Conservation (phyloP, 768 basidiomycete genomes). For the Lentinus tigrinus region DNA sequence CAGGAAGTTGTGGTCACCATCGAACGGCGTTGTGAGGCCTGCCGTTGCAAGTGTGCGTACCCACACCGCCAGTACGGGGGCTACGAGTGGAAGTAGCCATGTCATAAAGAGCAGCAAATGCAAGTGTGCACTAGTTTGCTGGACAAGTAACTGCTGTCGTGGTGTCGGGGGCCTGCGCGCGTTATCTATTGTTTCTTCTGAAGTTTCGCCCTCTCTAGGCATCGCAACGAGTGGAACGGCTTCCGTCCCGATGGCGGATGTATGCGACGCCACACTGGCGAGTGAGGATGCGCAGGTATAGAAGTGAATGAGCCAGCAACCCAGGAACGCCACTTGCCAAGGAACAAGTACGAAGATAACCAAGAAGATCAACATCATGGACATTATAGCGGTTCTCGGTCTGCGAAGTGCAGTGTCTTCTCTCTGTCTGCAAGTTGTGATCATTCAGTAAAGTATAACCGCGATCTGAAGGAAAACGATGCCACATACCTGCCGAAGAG, state of each 20-base stretch:
- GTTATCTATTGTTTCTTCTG: background rate
- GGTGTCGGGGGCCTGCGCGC: background rate
- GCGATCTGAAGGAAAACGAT: background rate
- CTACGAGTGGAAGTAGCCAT: conserved; percentile 74
- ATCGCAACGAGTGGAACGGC: conserved; percentile 1
- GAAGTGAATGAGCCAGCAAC: conserved; percentile 79
- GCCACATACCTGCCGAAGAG: conserved; percentile 21
- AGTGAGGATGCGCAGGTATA: conserved; percentile 49
- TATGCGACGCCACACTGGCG: background rate
- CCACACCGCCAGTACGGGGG: conserved; percentile 85
- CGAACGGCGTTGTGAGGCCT: conserved; percentile 75
- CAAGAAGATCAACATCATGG: conserved; percentile 58
- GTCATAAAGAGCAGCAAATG: conserved; percentile 77
- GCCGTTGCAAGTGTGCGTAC: conserved; percentile 81
- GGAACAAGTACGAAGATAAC: conserved; percentile 80
- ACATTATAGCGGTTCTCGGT: conserved; percentile 50
- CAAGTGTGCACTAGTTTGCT: conserved; percentile 27
- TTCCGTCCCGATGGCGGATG: background rate
- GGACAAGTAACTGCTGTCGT: background rate
- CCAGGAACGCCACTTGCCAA: conserved; percentile 89
- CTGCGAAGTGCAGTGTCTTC: conserved; percentile 28
- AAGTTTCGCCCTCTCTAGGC: background rate
- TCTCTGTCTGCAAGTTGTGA: background rate
- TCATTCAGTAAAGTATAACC: background rate
- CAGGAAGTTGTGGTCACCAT: conserved; percentile 74